Base-by-base conservation (phyloP, 345 rosid species). In the Cardamine resedifolia region DNA sequence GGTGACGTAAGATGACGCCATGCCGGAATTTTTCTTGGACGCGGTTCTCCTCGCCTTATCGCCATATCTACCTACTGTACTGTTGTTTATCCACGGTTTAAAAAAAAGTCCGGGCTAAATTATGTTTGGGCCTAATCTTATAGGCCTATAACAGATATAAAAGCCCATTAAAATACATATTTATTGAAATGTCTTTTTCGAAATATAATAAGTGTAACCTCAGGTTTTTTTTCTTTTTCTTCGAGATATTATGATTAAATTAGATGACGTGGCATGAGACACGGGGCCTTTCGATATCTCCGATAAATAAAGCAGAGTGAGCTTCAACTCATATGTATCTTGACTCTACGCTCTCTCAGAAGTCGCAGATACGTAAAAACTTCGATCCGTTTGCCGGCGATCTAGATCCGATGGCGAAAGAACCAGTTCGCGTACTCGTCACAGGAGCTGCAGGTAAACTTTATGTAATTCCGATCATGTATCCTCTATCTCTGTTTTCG, bases 361-460 rank as follows among this genome's bases (percentile, higher is more conserved):
- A 51, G 36, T 31, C 57, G 14, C 18, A 2, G 9, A 36, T 20
- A 23, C 30, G n/a, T n/a, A n/a, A n/a, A 26, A 75, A 33, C 34
- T 10, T 12, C 39, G 71, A 76, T 76, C 55, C 57, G 0, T 63
- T 70, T 39, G 34, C 23, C 68, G 20, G 58, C 72, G 60, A 64
- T 77, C 79, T 59, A 24, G 73, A 70, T 62, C 66, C 82, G 77
- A 91, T 95, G 99, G 99, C 90, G 26, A 90, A 87, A 73, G 94
- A 90, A 58, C 97, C 97, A 27, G 94, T 83, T 68, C 98, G 98
- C 80, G 96, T 95, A 55, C 99, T 95, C 74, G 98, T 95, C 60
- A 95, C 98, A 48, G 99, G 98, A 4, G 99, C 99, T 72, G 99
- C 99, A 80, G 99, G 99, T 95, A n/a, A 84, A 49, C 67, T 14